These are phyloP conservation scores for Setaria viridis DNA, from an alignment of 202 grass and related monocot species.

Conservation along the genomic window DNA sequence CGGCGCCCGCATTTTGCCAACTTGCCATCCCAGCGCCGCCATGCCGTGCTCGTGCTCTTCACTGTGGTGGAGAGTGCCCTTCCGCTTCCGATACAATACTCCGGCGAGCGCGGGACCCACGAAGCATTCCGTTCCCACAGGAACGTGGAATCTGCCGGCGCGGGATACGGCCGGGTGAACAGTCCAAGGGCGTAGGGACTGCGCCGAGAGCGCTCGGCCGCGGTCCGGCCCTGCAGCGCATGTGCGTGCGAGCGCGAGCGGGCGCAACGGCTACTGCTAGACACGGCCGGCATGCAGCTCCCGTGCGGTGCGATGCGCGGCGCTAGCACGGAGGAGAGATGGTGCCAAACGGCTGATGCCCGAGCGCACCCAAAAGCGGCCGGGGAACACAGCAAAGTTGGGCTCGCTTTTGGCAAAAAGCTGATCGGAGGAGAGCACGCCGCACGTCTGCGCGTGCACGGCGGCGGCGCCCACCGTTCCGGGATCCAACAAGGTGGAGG, in stretches of 20 bases:
- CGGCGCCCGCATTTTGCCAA: not conserved
- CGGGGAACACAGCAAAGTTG: not conserved
- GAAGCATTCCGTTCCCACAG: not conserved
- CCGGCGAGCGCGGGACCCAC: no score
- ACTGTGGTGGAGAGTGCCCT: no score
- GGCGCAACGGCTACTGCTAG: not conserved
- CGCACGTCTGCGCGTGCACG: no score
- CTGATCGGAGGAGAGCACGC: not conserved
- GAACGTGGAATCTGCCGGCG: conserved; percentile 40
- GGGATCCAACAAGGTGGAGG: not conserved
- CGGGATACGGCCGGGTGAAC: conserved; percentile 2
- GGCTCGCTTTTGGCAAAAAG: conserved; percentile 42
- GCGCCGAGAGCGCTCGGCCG: not conserved
- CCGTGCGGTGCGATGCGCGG: conserved; percentile 21
- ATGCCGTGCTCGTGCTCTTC: no score
- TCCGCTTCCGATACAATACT: no score
- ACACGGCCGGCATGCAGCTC: not conserved
- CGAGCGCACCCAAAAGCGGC: not conserved
- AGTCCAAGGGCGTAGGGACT: conserved; percentile 41
- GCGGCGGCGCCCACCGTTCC: not conserved
- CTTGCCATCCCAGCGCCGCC: no score
- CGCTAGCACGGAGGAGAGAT: not conserved
- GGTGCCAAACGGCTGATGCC: conserved; percentile 22
- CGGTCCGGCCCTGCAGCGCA: not conserved
- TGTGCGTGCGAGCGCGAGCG: not conserved